Evolutionary conservation across 768 basidiomycete species (phyloP).

Genomic region (Phylloporus sp.): DNA sequence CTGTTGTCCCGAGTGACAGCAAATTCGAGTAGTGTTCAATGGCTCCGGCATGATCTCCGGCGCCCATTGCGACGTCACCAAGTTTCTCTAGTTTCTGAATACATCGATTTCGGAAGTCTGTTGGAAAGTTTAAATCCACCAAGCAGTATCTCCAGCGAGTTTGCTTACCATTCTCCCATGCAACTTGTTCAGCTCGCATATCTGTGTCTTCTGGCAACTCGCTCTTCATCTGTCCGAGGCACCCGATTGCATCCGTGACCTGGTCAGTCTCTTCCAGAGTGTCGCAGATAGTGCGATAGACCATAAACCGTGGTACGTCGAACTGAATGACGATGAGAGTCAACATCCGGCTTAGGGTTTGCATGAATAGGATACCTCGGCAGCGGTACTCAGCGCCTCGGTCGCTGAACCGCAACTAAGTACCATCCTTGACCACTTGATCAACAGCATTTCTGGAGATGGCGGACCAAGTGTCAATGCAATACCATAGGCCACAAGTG

Average conservation of each 20-base stretch:
- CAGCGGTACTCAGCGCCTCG: too few relatives aligned
- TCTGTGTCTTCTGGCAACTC: not conserved
- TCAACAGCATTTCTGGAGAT: not conserved
- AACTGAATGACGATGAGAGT: not conserved
- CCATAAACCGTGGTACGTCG: not conserved
- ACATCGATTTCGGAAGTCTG: constrained; percentile 2
- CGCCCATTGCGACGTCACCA: not conserved
- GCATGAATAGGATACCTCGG: not conserved
- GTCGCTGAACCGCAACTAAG: not conserved
- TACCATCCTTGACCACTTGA: not conserved
- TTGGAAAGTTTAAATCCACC: not conserved
- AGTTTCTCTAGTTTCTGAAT: not conserved
- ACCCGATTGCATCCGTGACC: not conserved
- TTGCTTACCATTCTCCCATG: not conserved
- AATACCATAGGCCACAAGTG: not conserved
- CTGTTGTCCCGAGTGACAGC: not conserved
- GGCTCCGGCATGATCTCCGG: too few relatives aligned
- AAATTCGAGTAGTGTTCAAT: not conserved
- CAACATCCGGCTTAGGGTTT: too few relatives aligned
- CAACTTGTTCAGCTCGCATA: not conserved
- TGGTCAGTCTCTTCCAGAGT: not conserved
- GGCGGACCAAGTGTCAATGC: not conserved
- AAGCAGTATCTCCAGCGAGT: not conserved
- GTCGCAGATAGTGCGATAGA: not conserved
- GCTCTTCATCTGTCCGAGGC: not conserved